These are phyloP conservation scores for Lumnitzera littorea DNA, from an alignment of 345 rosid species.

Conservation along the genomic window DNA sequence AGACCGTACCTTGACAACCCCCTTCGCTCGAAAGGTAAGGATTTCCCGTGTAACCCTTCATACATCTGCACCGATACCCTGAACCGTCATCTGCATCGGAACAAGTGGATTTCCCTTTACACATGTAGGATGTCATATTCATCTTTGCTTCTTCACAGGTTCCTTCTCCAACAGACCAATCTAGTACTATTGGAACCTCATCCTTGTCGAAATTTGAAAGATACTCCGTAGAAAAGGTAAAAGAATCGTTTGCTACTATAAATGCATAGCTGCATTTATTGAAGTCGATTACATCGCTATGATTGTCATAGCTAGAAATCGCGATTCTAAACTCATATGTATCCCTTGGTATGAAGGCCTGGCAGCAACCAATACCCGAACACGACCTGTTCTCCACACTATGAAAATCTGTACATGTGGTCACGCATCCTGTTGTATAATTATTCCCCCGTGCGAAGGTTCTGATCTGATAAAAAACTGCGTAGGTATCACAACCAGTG, in stretches of 20 bases:
- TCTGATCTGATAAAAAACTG: not conserved
- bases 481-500: not conserved
- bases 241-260: constrained; percentile 9
- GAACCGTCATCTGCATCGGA: not conserved
- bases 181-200: constrained; percentile 5
- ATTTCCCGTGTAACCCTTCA: constrained; percentile 16
- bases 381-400: constrained; percentile 16
- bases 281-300: constrained; percentile 1
- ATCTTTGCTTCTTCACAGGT: constrained; percentile 10
- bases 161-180: constrained; percentile 16
- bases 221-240: constrained; percentile 7
- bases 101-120: constrained; percentile 4
- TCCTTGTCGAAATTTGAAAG: not conserved
- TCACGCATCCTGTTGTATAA: constrained; percentile 28
- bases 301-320: constrained; percentile 4
- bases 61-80: constrained; percentile 20
- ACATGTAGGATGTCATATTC: not conserved
- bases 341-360: constrained; percentile 7
- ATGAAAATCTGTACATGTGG: constrained; percentile 12
- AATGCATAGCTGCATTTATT: constrained; percentile 24
- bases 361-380: constrained; percentile 39
- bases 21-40: constrained; percentile 5
- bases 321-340: not conserved
- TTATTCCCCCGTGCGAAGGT: not conserved
- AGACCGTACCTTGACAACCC: constrained; percentile 12